Evolutionary conservation across 2,329 filamentous ascomycete genomes (phyloP).

Genomic region (Dryadomyces sulphureus): DNA sequence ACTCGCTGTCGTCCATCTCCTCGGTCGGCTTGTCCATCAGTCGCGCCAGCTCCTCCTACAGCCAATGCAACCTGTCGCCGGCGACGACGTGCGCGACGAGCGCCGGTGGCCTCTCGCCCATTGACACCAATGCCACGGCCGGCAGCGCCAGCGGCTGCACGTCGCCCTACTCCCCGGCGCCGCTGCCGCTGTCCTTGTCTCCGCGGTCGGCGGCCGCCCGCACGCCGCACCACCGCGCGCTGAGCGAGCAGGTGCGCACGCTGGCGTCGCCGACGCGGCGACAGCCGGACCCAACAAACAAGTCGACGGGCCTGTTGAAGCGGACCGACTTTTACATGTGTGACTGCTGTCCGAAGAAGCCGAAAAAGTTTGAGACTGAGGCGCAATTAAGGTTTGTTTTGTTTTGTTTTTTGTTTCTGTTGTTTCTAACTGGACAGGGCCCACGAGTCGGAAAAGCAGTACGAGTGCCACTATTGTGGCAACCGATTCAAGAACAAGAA

Average conservation of each 20-base stretch:
- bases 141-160: constrained; percentile 17
- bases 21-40: constrained; percentile 17
- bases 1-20: constrained; percentile 29
- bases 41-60: constrained; percentile 32
- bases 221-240: constrained; percentile 27
- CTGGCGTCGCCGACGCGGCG: constrained; percentile 33
- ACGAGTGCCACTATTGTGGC: constrained; percentile 80
- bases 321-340: constrained; percentile 46
- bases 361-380: constrained; percentile 79
- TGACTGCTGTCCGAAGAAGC: constrained; percentile 93
- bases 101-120: constrained; percentile 34
- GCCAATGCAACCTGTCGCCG: constrained; percentile 29
- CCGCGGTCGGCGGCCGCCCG: constrained; percentile 28
- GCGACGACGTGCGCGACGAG: constrained; percentile 27
- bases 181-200: constrained; percentile 26
- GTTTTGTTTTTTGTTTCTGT: neutral
- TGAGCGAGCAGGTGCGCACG: constrained; percentile 25
- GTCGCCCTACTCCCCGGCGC: constrained; percentile 34
- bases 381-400: constrained; percentile 59
- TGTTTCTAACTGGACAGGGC: constrained; percentile 33
- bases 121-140: constrained; percentile 16
- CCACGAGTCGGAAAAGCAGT: constrained; percentile 92
- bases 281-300: constrained; percentile 25
- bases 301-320: constrained; percentile 26
- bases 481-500: constrained; percentile 99